A percentile compares a stretch with the other conserved stretches of the same genome.
phyloP scores from a whole-genome alignment of 352 stramenopile species.

The Hyaloperonospora brassicae region DNA sequence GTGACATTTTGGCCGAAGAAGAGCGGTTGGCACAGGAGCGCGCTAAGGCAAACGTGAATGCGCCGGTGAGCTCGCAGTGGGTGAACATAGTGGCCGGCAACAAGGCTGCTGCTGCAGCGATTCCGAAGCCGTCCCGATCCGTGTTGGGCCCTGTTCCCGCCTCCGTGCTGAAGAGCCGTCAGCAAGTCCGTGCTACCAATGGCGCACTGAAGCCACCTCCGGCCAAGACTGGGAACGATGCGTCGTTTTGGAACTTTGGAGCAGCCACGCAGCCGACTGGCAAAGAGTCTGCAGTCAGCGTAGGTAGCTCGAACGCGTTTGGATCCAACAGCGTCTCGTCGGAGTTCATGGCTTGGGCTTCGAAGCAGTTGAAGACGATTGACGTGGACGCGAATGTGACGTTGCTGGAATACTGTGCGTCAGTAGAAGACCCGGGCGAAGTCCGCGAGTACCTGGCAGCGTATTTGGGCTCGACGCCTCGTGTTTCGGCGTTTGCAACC shows the following conservation, averaged over 20 bases:
- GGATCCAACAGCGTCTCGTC: constrained; percentile 40
- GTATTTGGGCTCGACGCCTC: constrained; percentile 92
- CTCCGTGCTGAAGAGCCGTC: constrained; percentile 73
- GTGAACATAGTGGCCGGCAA: constrained; percentile 79
- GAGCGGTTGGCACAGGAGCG: constrained; percentile 66
- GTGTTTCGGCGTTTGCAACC: constrained; percentile 95
- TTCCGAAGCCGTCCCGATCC: constrained; percentile 44
- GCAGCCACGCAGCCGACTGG: constrained; percentile 26
- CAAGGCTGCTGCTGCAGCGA: constrained; percentile 31
- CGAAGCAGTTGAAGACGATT: constrained; percentile 76
- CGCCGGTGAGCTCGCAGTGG: constrained; percentile 58
- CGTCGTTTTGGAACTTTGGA: constrained; percentile 83
- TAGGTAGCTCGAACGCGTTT: constrained; percentile 37
- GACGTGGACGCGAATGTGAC: constrained; percentile 71
- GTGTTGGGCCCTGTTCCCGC: constrained; percentile 64
- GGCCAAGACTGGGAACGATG: constrained; percentile 48
- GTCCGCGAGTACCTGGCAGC: constrained; percentile 94
- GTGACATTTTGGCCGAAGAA: constrained; percentile 77
- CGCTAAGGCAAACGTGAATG: constrained; percentile 37
- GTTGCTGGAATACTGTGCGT: constrained; percentile 92
- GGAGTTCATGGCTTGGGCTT: constrained; percentile 74
- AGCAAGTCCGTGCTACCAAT: constrained; percentile 42
- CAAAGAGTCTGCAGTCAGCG: constrained; percentile 9
- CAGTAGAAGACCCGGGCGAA: constrained; percentile 89
- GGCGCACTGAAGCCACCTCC: constrained; percentile 28